phyloP scores from a whole-genome alignment of 768 basidiomycete genomes.

The Solioccasus polychromus region DNA sequence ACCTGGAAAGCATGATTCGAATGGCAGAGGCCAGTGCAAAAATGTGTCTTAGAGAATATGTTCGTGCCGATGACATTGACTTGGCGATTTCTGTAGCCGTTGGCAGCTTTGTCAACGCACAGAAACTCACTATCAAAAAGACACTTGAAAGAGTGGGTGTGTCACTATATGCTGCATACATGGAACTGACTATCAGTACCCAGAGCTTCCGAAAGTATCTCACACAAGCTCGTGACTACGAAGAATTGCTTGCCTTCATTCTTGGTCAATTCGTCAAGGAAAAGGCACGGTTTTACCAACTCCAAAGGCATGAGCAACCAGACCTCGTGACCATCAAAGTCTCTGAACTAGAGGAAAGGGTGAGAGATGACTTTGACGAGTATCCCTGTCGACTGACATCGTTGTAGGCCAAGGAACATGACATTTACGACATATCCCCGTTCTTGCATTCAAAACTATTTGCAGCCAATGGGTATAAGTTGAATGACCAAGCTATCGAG shows the following conservation, averaged over 20 bases:
- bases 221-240: constrained; percentile 92
- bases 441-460: constrained; percentile 89
- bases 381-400: constrained; percentile 8
- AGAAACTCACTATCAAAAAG: constrained; percentile 99
- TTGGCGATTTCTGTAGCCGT: constrained; percentile 95
- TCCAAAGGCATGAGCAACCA: constrained; percentile 75
- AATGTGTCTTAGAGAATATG: constrained; percentile 96
- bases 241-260: constrained; percentile 91
- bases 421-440: constrained; percentile 86
- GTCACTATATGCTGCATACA: background rate
- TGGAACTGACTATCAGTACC: constrained; percentile 14
- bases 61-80: constrained; percentile 94
- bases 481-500: constrained; percentile 62
- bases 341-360: constrained; percentile 83
- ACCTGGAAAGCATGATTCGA: constrained; percentile 98
- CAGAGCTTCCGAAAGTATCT: constrained; percentile 98
- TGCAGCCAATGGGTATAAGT: constrained; percentile 81
- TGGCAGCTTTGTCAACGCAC: constrained; percentile 91
- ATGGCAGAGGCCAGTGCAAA: constrained; percentile 99
- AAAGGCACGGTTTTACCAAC: constrained; percentile 79
- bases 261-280: constrained; percentile 94
- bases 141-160: constrained; percentile 79
- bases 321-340: constrained; percentile 72
- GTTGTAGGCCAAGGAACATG: constrained; percentile 87
- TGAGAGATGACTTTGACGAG: constrained; percentile 35